Base-by-base conservation (phyloP, 1,284 basidiomycete species). In the Rhodotorula sp. region DNA sequence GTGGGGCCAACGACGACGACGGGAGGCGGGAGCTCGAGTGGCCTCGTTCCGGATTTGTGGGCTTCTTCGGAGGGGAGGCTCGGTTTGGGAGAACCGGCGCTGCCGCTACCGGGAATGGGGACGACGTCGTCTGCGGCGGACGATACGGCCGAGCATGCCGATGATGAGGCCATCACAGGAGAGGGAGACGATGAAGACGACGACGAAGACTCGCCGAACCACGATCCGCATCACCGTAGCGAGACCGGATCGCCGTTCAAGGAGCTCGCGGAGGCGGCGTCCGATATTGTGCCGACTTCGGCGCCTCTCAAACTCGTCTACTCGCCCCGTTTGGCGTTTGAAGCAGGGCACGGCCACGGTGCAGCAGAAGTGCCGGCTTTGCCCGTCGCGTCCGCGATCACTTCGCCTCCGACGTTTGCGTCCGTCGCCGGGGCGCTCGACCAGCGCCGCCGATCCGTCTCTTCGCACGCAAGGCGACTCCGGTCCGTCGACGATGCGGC, bases 31-130 rank as follows among this genome's bases (percentile, higher is more conserved):
- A 43, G 45, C 14, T 15, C 60, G 12, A 34, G 50, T 12, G 67
- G 69, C 54, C 71, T 71, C 1, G 57, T 75, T 14, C 74, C 74
- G 14, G 74, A 75, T 12, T 60, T 75, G 4, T 8, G 56, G 14
- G 56, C 47, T 0, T 38, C 62, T 16, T 43, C 38, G 12, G 47
- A 59, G 7, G 55, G 50, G 1, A 45, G 43, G n/a, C 60, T 66
- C 28, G 66, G 70, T 0, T 45, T 71, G 14, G 70, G 70, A 34
- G 70, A 71, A 43, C 73, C 73, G 4, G 70, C 68, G 1, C 31
- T 67, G 23, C 71, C 71, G 5, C 31, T 74, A 1, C 67, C 68
- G 38, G 38, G 38, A 10, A 43, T 43, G 38, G 38, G 38, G 38
- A 43, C 38, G 38, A 14, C 38, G 38, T 14, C 38, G 21, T 14